Conservation (phyloP, 148 eudicot genomes). For the Tetragonia tetragonoides region DNA sequence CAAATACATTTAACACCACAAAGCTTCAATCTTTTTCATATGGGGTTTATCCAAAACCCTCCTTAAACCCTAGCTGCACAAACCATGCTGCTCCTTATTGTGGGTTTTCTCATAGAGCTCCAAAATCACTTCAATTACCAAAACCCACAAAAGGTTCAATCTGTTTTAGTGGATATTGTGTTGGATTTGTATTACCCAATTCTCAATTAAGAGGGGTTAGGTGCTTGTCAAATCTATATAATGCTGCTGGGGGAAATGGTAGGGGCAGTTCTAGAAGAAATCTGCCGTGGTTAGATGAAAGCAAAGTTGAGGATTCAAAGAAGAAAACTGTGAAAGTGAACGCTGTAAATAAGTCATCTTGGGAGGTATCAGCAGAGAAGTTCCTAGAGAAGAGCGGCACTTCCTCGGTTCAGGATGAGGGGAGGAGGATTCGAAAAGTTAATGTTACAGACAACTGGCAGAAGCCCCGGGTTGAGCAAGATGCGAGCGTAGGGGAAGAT, state of each 20-base stretch:
- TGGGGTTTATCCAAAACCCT: constrained; percentile 43
- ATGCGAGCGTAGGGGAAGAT: constrained; percentile 38
- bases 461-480: constrained; percentile 22
- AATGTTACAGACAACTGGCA: constrained; percentile 31
- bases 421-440: constrained; percentile 14
- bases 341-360: constrained; percentile 47
- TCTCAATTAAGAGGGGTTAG: constrained; percentile 27
- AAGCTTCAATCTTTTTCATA: constrained; percentile 36
- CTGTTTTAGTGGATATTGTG: constrained; percentile 29
- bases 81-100: constrained; percentile 1
- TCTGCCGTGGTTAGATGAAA: constrained; percentile 78
- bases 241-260: constrained; percentile 32
- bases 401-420: constrained; percentile 29
- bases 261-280: constrained; percentile 27
- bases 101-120: constrained; percentile 26
- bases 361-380: constrained; percentile 86
- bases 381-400: constrained; percentile 37
- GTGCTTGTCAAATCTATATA: constrained; percentile 38
- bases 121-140: constrained; percentile 8
- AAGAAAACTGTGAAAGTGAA: constrained; percentile 30
- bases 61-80: constrained; percentile 27
- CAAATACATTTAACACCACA: constrained; percentile 28
- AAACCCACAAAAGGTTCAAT: constrained; percentile 25
- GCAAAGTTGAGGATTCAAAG: constrained; percentile 29
- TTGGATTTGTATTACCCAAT: constrained; percentile 23